Evolutionary conservation across 2,329 filamentous ascomycete species (phyloP), one percentile per base, ranked within the genome.

Genomic region (Fusarium sp.): DNA sequence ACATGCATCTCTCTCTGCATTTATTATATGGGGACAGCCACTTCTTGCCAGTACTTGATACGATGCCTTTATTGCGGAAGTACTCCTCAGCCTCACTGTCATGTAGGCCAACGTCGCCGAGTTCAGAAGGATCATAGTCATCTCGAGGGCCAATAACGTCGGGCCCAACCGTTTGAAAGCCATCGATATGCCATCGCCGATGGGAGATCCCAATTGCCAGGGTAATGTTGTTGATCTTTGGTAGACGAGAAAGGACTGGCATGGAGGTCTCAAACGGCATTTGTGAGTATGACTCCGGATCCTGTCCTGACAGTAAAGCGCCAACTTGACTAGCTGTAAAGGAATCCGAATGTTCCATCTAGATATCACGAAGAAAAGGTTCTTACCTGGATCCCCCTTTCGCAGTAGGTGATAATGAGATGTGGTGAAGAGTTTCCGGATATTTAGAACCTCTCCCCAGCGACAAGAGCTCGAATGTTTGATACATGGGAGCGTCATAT

Each of bases 211-310:
- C 26, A 0, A 47, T 3, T 3, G 23, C 23, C 0, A 47, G 5
- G 2, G 44, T 6, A 3, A 47, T 7, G 0, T 15, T 47, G 4
- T 33, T 47, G 2, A 9, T 8, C 3, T 33, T 33, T 0, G 44
- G 44, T 2, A 47, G 44, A 0, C 44, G 20, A 8, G 20, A 33
- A 2, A 47, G 33, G 3, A 47, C 23, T 0, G 44, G 44, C 0
- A 47, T 7, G 0, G 31, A 2, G 3, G 2, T 10, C 3, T n/a
- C 5, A 5, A 47, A 5, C 3, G 6, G 2, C 28, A 33, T 47
- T 2, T 33, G n/a, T n/a, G n/a, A n/a, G n/a, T n/a, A n/a, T n/a
- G n/a, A n/a, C n/a, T n/a, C n/a, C n/a, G n/a, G n/a, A n/a, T n/a
- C n/a, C n/a, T n/a, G n/a, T n/a, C n/a, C n/a, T n/a, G n/a, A n/a